phyloP scores from a whole-genome alignment of 192 early-diverging fungal genomes.

The Pecoramyces ruminantium region DNA sequence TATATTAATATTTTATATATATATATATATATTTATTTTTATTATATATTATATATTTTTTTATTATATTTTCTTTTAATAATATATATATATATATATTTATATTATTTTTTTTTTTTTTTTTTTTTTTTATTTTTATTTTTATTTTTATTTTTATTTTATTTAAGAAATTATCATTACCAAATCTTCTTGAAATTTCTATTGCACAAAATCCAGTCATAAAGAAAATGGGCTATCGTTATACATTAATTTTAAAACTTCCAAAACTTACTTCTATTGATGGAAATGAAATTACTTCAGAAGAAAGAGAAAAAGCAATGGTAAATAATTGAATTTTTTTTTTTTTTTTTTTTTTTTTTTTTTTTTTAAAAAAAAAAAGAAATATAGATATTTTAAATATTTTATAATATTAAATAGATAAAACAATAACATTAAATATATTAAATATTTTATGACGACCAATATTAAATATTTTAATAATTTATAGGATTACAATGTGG shows the following conservation, averaged over 20 bases:
- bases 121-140: not conserved
- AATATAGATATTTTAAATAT: too few relatives aligned
- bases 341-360: too few relatives aligned
- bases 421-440: too few relatives aligned
- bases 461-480: too few relatives aligned
- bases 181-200: slow-evolving; percentile 27
- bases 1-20: slow-evolving; percentile 2
- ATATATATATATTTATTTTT: too few relatives aligned
- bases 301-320: slow-evolving; percentile 29
- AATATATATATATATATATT: too few relatives aligned
- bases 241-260: slow-evolving; percentile 24
- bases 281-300: slow-evolving; percentile 26
- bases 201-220: slow-evolving; percentile 25
- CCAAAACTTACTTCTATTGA: slow-evolving; percentile 32
- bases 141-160: not conserved
- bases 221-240: slow-evolving; percentile 32
- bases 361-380: not conserved
- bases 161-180: slow-evolving; percentile 37
- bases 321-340: slow-evolving; percentile 4
- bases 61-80: too few relatives aligned
- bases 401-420: too few relatives aligned
- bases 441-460: too few relatives aligned
- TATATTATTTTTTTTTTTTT: not conserved
- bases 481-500: not conserved
- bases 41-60: too few relatives aligned